phyloP scores from a whole-genome alignment of 148 eudicot species.

The Dianthus caryophyllus region DNA sequence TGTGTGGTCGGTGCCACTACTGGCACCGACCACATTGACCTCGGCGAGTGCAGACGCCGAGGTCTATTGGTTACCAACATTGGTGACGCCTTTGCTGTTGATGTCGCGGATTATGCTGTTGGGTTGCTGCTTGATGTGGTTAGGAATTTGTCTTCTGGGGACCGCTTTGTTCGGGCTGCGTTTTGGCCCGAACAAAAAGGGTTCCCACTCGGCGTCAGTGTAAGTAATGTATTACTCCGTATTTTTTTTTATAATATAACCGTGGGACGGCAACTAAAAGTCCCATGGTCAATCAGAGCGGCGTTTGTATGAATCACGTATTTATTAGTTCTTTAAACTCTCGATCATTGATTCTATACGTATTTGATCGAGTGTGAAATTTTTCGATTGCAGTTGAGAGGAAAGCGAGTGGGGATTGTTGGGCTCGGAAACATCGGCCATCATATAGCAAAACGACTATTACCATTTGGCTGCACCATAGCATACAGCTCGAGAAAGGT shows the following conservation, averaged over 20 bases:
- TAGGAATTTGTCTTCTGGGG: slow-evolving; percentile 39
- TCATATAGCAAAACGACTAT: slow-evolving; percentile 50
- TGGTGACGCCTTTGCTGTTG: slow-evolving; percentile 65
- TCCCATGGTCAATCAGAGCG: too few relatives aligned
- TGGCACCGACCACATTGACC: slow-evolving; percentile 59
- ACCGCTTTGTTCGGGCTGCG: slow-evolving; percentile 53
- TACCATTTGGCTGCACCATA: slow-evolving; percentile 61
- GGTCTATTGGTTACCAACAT: slow-evolving; percentile 48
- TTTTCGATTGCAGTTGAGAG: slow-evolving; percentile 43
- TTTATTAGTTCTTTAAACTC: too few relatives aligned
- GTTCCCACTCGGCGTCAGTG: slow-evolving; percentile 49
- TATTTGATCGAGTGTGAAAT: background rate
- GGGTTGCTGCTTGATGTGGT: slow-evolving; percentile 62
- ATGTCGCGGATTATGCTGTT: slow-evolving; percentile 63
- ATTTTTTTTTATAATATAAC: background rate
- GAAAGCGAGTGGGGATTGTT: slow-evolving; percentile 68
- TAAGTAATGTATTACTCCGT: slow-evolving; percentile 2
- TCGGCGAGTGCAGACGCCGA: slow-evolving; percentile 60
- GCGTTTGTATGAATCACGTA: too few relatives aligned
- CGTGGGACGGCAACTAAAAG: too few relatives aligned
- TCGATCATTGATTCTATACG: too few relatives aligned
- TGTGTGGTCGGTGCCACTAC: slow-evolving; percentile 36
- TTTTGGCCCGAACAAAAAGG: slow-evolving; percentile 39
- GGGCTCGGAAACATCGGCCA: slow-evolving; percentile 86
- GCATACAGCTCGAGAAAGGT: slow-evolving; percentile 63